Evolutionary conservation across 208 protist genomes (phyloP), one percentile per base, ranked within the genome.

Genomic region (Acanthamoeba polyphaga): DNA sequence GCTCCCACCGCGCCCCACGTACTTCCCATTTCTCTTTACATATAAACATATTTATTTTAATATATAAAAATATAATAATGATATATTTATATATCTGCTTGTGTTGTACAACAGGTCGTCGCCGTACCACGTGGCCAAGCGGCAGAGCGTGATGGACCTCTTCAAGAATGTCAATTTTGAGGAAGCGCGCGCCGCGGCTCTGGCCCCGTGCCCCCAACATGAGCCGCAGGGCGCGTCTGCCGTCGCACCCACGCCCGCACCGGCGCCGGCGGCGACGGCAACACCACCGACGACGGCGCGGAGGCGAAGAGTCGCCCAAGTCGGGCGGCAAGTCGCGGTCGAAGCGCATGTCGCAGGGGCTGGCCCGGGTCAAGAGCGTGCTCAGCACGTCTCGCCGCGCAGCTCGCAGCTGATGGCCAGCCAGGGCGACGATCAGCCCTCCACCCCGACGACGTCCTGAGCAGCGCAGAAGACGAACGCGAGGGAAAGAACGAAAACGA

Each of bases 151-250:
- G 76, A 8, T 85, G 15, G 76, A 85, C 49, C 76, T 60, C 5
- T 85, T 85, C 49, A 51, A 58, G 76, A n/a, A 85, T 22, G 76
- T 85, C 76, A 58, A 85, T 49, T 85, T 85, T 15, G 76, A 85
- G 49, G 76, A 85, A 22, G 76, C 76, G 12, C 38, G 49, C 0
- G 5, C 27, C 13, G 76, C 76, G n/a, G 76, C 46, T 7, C 8
- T 85, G 19, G 27, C 27, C 13, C n/a, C 46, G 2, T 84, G 29
- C 22, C 13, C 43, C 22, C 9, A 19, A 1, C 19, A 2, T 13
- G 58, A 62, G 62, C 17, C 17, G 15, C 62, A 22, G 38, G 66
- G 38, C 27, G 24, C 17, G 32, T 3, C 19, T 3, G 62, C 62
- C 24, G 24, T 6, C 15, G 62, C 62, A 12, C 24, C 62, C 15